A percentile compares a stretch with the other conserved stretches of the same genome.
Evolutionary conservation across 140 eudicot genomes (phyloP).

Genomic region (Flaveria floridana): DNA sequence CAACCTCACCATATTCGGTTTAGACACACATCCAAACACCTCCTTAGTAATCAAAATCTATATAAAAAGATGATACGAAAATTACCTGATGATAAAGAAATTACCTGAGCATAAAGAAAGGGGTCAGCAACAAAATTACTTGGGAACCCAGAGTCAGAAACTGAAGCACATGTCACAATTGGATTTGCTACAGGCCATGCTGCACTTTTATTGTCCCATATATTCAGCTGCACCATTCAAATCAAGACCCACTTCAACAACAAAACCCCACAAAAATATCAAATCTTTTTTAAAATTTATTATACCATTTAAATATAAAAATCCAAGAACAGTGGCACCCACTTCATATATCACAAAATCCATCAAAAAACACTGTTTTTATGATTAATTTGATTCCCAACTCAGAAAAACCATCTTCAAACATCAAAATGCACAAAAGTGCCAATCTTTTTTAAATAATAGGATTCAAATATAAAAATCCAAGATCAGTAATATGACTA

Average conservation of each 20-base stretch:
- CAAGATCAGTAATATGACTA: constrained; percentile 3
- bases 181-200: constrained; percentile 99
- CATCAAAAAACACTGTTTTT: background rate
- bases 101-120: constrained; percentile 74
- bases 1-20: background rate
- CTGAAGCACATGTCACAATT: constrained; percentile 78
- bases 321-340: constrained; percentile 21
- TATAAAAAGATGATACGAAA: background rate
- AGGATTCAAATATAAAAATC: background rate
- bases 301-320: background rate
- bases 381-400: background rate
- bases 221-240: constrained; percentile 54
- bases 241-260: constrained; percentile 14
- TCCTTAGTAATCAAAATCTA: background rate
- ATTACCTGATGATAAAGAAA: constrained; percentile 43
- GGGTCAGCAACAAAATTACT: constrained; percentile 95
- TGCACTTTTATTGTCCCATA: constrained; percentile 64
- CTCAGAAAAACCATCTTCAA: constrained; percentile 1
- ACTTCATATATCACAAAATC: constrained; percentile 23
- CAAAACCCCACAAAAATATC: constrained; percentile 28
- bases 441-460: background rate
- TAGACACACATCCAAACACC: background rate
- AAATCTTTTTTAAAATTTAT: background rate
- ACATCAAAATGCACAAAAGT: background rate
- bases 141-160: constrained; percentile 67